Base-by-base conservation (phyloP, 2,329 filamentous ascomycete genomes). In the Ceratocystis diversiconidia region DNA sequence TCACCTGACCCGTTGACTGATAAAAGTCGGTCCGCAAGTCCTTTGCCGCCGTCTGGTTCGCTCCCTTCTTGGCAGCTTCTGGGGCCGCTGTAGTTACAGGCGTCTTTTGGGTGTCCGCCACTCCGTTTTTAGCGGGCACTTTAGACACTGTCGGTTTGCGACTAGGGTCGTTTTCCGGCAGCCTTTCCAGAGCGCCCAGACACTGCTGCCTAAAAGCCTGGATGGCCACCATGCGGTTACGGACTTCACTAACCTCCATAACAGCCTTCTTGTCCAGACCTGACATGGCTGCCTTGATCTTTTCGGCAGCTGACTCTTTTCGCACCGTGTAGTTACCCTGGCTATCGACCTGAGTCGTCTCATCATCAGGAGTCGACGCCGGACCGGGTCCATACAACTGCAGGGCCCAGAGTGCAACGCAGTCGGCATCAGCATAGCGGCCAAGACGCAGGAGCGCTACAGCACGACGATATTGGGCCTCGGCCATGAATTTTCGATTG, bases 391-490 rank as follows among this genome's bases (percentile, higher is more conserved):
- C 74, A 4, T 73, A 65, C 3, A 80, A 72, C 44, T 74, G 71
- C 73, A 79, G 77, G 41, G 79, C 76, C 79, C 84, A 86, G 19
- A 79, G 77, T 22, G 92, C 84, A 69, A 92, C 83, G 70, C 85
- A 82, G 67, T 86, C 82, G 0, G 91, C 87, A 74, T 96, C 87
- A 2, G 86, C 90, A 70, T 85, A 90, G 64, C 83, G 80, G 43
- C 82, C 83, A 50, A 91, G 77, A 61, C 85, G 83, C 74, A 85
- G 88, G 30, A 92, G 79, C 10, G 87, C 82, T 12, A 95, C 83
- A 4, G 84, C 88, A 46, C 92, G 84, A 70, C 92, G 85, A 71
- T 94, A 84, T 71, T 96, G 90, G 1, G 89, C 87, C n/a, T 90
- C 83, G 59, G 85, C 80, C 73, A 96, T 90, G 36, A 88, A 80